Conservation (phyloP, 2,329 filamentous ascomycete species). For the Stenocarpella maydis region DNA sequence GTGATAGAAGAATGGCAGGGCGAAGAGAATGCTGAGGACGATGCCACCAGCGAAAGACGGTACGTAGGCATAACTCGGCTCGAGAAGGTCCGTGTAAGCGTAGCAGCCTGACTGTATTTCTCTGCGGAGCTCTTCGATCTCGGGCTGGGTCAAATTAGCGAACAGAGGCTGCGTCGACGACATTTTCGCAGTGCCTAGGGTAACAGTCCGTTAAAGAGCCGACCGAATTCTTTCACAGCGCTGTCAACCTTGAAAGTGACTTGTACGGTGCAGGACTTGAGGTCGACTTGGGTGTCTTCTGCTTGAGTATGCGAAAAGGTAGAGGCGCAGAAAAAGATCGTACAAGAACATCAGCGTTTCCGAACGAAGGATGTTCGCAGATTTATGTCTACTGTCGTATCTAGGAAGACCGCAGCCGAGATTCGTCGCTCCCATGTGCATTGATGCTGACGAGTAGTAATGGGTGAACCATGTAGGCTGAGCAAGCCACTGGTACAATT, state of each 20-base stretch:
- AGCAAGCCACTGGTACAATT: constrained; percentile 14
- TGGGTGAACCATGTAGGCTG: constrained; percentile 1
- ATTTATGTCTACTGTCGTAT: neutral
- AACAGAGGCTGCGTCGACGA: neutral
- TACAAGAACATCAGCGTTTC: neutral
- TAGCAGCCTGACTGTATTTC: constrained; percentile 20
- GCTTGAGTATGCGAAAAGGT: neutral
- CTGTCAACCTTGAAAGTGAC: neutral
- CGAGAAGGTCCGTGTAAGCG: constrained; percentile 1
- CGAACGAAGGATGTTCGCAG: neutral
- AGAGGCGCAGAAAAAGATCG: neutral
- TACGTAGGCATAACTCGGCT: constrained; percentile 39
- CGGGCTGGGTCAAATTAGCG: neutral
- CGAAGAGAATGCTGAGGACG: constrained; percentile 39
- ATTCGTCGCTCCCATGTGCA: no score
- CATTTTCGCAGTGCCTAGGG: neutral
- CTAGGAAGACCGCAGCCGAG: neutral
- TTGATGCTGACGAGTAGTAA: neutral
- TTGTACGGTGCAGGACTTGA: neutral
- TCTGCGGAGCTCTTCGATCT: neutral
- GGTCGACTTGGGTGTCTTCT: no score
- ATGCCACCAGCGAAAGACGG: constrained; percentile 41
- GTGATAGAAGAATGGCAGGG: constrained; percentile 39
- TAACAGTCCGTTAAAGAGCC: no score
- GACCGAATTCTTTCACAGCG: neutral